phyloP scores from a whole-genome alignment of 169 alveolate species.

The Cryptosporidium baileyi region DNA sequence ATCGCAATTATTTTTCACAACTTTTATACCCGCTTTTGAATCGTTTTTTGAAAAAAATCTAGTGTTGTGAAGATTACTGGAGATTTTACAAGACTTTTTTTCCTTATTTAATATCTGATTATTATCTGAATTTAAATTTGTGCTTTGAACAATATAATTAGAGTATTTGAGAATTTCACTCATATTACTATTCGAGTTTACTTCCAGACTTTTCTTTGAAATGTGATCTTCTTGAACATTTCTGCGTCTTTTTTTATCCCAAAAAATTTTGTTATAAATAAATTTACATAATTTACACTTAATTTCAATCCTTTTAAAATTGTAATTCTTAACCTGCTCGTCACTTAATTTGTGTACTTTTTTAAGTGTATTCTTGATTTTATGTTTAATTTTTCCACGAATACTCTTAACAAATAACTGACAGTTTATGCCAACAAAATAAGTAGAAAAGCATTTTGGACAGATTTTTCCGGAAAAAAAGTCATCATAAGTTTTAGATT shows the following conservation, averaged over 20 bases:
- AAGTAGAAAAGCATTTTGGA: conserved; percentile 33
- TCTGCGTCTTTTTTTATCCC: not conserved
- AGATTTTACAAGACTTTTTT: too few species aligned
- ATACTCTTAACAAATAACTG: not conserved
- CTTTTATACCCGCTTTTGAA: too few species aligned
- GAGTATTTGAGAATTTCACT: too few species aligned
- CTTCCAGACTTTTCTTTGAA: too few species aligned
- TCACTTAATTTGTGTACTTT: not conserved
- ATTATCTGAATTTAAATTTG: too few species aligned
- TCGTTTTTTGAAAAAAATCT: too few species aligned
- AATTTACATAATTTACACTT: conserved; percentile 1
- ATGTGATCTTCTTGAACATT: too few species aligned
- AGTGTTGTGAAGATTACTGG: too few species aligned
- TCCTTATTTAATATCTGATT: too few species aligned
- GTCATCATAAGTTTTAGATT: conserved; percentile 10
- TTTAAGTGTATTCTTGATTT: not conserved
- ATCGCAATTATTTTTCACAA: too few species aligned
- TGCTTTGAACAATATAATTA: too few species aligned
- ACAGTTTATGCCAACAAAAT: conserved; percentile 9
- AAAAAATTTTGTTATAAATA: not conserved
- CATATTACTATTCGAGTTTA: too few species aligned
- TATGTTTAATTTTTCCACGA: not conserved
- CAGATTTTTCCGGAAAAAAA: conserved; percentile 49
- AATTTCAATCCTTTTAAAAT: conserved; percentile 3
- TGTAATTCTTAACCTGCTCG: not conserved